These are phyloP conservation scores for Simmondsia chinensis DNA, from an alignment of 148 eudicot genomes.

Conservation along the genomic window DNA sequence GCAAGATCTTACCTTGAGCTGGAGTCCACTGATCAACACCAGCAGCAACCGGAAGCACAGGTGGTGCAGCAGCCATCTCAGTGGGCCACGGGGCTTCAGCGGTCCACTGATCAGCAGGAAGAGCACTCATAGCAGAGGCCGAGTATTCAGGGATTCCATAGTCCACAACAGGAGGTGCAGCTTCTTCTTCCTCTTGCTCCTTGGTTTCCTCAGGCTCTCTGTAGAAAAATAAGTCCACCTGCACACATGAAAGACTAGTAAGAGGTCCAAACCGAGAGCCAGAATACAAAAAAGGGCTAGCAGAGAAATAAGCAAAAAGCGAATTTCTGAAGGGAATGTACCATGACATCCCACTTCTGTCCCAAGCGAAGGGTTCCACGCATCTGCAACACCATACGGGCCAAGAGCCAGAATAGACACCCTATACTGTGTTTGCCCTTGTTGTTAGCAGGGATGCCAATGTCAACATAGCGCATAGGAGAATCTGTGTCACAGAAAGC, in stretches of 20 bases:
- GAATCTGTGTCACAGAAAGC: conserved; percentile 80
- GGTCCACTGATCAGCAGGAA: conserved; percentile 37
- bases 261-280: not conserved
- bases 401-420: conserved; percentile 63
- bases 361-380: conserved; percentile 48
- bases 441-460: conserved; percentile 78
- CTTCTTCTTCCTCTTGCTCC: conserved; percentile 56
- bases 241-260: conserved; percentile 6
- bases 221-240: conserved; percentile 82
- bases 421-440: conserved; percentile 76
- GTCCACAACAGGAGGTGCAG: conserved; percentile 29
- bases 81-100: conserved; percentile 17
- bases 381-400: conserved; percentile 73
- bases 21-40: conserved; percentile 23
- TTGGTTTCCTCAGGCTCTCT: conserved; percentile 75
- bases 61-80: conserved; percentile 10
- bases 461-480: conserved; percentile 63
- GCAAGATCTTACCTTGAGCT: conserved; percentile 29
- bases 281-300: not conserved
- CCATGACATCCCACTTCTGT: conserved; percentile 75
- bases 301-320: not conserved
- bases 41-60: conserved; percentile 9
- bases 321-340: not conserved
- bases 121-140: conserved; percentile 19
- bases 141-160: conserved; percentile 26